These are phyloP conservation scores for Penicillium italicum DNA, from an alignment of 2,329 filamentous ascomycete genomes.

Conservation along the genomic window DNA sequence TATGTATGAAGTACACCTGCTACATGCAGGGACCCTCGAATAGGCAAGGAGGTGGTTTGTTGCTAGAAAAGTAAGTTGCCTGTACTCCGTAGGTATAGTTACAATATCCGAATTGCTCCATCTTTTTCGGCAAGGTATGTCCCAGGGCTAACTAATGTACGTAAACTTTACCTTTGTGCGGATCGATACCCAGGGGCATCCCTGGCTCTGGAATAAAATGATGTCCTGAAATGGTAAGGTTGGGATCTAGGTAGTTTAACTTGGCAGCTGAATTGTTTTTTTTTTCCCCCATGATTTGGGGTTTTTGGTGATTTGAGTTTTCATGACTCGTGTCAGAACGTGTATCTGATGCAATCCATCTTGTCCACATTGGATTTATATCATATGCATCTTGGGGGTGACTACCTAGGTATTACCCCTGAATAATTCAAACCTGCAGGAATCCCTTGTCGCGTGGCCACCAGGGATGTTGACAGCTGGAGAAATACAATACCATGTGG, in stretches of 20 bases:
- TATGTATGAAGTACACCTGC: conserved; percentile 3
- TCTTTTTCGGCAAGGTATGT: conserved; percentile 1
- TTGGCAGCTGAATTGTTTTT: background rate
- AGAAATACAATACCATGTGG: conserved; percentile 6
- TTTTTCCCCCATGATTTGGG: background rate
- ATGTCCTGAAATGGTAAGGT: background rate
- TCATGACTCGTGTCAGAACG: background rate
- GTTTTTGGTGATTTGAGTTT: background rate
- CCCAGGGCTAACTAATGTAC: background rate
- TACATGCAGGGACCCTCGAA: conserved; percentile 6
- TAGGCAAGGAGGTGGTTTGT: conserved; percentile 6
- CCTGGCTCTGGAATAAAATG: background rate
- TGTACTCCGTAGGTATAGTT: background rate
- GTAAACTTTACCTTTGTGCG: background rate
- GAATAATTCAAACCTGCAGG: conserved; percentile 14
- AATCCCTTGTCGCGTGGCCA: conserved; percentile 26
- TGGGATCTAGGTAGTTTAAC: too few relatives aligned
- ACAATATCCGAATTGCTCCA: background rate
- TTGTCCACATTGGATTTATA: background rate
- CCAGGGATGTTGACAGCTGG: conserved; percentile 24
- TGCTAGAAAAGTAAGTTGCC: background rate
- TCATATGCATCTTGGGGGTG: background rate
- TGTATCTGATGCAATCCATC: background rate
- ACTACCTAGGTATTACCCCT: conserved; percentile 8
- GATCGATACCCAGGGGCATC: background rate